phyloP scores from a whole-genome alignment of 2,329 filamentous ascomycete genomes.

The Aspergillus niger region DNA sequence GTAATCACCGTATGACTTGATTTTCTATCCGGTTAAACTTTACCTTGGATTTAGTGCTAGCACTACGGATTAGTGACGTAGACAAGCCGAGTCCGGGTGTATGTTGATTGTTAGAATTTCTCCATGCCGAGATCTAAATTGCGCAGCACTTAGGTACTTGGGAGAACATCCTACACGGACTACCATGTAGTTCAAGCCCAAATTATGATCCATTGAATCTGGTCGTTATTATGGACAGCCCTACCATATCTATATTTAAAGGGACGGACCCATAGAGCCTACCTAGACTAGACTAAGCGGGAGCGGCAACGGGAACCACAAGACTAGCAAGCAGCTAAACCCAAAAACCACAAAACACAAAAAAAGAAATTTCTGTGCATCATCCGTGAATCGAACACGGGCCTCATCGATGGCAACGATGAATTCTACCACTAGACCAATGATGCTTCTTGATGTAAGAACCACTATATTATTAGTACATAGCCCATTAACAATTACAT shows the following conservation, averaged over 20 bases:
- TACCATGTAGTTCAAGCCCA: no score
- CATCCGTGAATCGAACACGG: constrained; percentile 52
- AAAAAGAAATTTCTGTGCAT: constrained; percentile 38
- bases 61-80: no score
- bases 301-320: neutral
- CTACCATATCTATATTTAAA: no score
- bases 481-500: neutral
- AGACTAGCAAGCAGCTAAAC: neutral
- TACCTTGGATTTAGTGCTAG: neutral
- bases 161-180: no score
- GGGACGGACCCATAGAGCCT: no score
- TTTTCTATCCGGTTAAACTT: neutral
- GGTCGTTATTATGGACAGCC: no score
- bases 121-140: no score
- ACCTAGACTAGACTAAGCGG: no score
- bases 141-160: no score
- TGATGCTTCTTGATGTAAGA: constrained; percentile 33
- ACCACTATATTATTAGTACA: accelerated
- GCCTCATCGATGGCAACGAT: constrained; percentile 51
- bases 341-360: neutral
- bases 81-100: no score
- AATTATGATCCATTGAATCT: no score
- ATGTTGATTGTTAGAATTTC: no score
- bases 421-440: constrained; percentile 51
- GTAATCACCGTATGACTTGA: neutral